These are phyloP conservation scores for Volutella citrinella DNA, from an alignment of 2,329 filamentous ascomycete genomes.

Conservation along the genomic window DNA sequence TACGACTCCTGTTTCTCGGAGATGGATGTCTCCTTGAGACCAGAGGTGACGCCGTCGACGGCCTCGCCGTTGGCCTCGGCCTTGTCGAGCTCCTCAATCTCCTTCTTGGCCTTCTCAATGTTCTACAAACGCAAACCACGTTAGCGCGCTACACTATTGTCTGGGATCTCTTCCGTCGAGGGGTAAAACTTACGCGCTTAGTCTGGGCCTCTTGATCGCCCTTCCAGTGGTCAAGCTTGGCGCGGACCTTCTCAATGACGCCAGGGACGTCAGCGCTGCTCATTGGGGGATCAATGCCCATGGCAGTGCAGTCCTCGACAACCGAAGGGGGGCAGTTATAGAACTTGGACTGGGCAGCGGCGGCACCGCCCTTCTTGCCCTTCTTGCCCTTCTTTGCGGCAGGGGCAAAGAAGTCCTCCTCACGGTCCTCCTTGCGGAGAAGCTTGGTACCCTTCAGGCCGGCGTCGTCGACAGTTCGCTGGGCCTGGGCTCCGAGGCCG, in stretches of 20 bases:
- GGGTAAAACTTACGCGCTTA: constrained; percentile 66
- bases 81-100: constrained; percentile 82
- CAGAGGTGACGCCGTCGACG: constrained; percentile 52
- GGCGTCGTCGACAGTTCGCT: constrained; percentile 81
- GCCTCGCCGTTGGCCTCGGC: constrained; percentile 49
- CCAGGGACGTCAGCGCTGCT: constrained; percentile 76
- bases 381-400: constrained; percentile 85
- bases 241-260: constrained; percentile 84
- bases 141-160: constrained; percentile 25
- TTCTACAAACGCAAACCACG: constrained; percentile 58
- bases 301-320: constrained; percentile 82
- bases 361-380: constrained; percentile 62
- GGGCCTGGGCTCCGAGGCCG: constrained; percentile 74
- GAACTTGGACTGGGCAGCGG: constrained; percentile 47
- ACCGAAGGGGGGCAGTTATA: constrained; percentile 90
- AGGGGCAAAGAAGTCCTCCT: constrained; percentile 82
- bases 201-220: constrained; percentile 86
- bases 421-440: constrained; percentile 80
- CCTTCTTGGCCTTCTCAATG: constrained; percentile 92
- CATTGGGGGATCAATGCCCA: constrained; percentile 86
- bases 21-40: constrained; percentile 50
- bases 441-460: constrained; percentile 82
- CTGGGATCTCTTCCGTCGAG: neutral
- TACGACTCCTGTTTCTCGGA: constrained; percentile 52
- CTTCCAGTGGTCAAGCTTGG: constrained; percentile 90